phyloP scores from a whole-genome alignment of 2,329 filamentous ascomycete species.

The Apiospora pterosperma region DNA sequence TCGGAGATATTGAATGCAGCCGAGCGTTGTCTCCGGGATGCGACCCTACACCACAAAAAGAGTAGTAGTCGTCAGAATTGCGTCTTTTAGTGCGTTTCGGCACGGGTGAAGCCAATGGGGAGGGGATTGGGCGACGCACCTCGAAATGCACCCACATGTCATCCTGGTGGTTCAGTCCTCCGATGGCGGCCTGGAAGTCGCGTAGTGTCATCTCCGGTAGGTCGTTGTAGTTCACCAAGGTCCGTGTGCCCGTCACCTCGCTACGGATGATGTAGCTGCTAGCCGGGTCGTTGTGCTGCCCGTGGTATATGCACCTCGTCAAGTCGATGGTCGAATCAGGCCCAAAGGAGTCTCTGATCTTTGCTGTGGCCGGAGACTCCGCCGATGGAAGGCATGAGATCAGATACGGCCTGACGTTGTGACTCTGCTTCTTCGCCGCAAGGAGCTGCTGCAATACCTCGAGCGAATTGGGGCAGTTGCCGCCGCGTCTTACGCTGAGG shows the following conservation, averaged over 20 bases:
- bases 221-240: constrained; percentile 67
- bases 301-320: constrained; percentile 56
- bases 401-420: constrained; percentile 36
- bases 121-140: constrained; percentile 34
- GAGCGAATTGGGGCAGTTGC: constrained; percentile 70
- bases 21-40: constrained; percentile 55
- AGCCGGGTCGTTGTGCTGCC: constrained; percentile 51
- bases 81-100: constrained; percentile 8
- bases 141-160: constrained; percentile 70
- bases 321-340: constrained; percentile 40
- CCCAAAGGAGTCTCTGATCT: constrained; percentile 54
- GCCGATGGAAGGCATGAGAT: constrained; percentile 52
- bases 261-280: constrained; percentile 69
- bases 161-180: constrained; percentile 31
- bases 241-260: constrained; percentile 55
- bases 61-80: neutral
- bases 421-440: constrained; percentile 12
- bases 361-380: constrained; percentile 45
- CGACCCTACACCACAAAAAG: constrained; percentile 48
- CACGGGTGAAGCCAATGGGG: neutral
- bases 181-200: constrained; percentile 52
- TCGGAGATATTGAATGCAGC: constrained; percentile 57
- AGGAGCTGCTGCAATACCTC: constrained; percentile 67
- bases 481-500: constrained; percentile 60
- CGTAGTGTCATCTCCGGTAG: constrained; percentile 63